Evolutionary conservation across 2,329 filamentous ascomycete genomes (phyloP).

Genomic region (Paraconiothyrium brasiliense): DNA sequence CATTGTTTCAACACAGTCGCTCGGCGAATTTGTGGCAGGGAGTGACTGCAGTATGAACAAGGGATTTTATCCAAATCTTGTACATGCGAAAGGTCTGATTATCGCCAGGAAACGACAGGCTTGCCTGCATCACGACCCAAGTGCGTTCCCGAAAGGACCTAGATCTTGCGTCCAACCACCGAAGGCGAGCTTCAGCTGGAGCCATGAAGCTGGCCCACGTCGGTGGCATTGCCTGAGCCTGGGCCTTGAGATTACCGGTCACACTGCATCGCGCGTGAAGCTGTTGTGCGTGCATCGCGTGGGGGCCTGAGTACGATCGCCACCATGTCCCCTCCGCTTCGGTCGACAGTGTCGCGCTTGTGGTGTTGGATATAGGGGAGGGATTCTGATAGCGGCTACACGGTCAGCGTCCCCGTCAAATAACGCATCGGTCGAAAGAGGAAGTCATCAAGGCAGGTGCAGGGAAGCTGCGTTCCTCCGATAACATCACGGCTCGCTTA

Average conservation of each 20-base stretch:
- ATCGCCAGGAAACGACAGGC: constrained; percentile 4
- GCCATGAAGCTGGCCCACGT: constrained; percentile 11
- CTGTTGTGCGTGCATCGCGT: constrained; percentile 10
- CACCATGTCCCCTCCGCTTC: not conserved
- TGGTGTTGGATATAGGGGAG: not conserved
- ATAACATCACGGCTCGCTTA: constrained; percentile 15
- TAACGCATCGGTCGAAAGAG: constrained; percentile 1
- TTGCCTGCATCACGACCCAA: constrained; percentile 17
- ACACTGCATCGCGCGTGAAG: constrained; percentile 7
- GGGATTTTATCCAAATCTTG: constrained; percentile 16
- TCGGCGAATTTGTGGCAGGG: not conserved
- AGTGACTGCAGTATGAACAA: constrained; percentile 7
- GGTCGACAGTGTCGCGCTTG: constrained; percentile 3
- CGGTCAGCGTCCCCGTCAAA: constrained; percentile 2
- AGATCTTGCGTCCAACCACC: constrained; percentile 5
- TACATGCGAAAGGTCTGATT: constrained; percentile 3
- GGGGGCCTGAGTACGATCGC: constrained; percentile 1
- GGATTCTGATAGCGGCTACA: constrained; percentile 5
- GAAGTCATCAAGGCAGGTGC: constrained; percentile 15
- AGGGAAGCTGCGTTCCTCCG: constrained; percentile 7
- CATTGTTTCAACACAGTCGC: constrained; percentile 20
- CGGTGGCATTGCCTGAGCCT: constrained; percentile 6
- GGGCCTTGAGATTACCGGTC: not conserved
- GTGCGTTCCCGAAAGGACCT: constrained; percentile 5
- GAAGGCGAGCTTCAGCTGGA: constrained; percentile 14